These are phyloP conservation scores for Malus asiatica DNA, from an alignment of 306 rosid genomes.

Conservation along the genomic window DNA sequence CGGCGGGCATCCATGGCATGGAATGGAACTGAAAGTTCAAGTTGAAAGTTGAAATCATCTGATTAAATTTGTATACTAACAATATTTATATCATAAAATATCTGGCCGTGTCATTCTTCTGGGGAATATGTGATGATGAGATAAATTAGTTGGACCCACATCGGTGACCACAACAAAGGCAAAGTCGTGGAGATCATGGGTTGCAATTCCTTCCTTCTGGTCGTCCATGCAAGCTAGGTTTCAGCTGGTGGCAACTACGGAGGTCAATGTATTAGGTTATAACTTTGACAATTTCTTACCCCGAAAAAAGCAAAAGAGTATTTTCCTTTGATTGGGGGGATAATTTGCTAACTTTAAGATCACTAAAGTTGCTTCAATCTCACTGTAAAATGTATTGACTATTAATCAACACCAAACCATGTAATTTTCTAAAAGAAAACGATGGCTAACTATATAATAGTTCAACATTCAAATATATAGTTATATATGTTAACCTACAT, in stretches of 20 bases:
- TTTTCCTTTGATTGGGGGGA: not conserved
- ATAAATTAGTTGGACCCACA: not conserved
- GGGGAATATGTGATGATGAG: not conserved
- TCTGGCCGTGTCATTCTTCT: not conserved
- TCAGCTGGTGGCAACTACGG: not conserved
- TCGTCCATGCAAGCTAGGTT: not conserved
- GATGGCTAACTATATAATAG: too few relatives aligned
- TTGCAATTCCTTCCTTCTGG: not conserved
- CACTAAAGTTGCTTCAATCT: not conserved
- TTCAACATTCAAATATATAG: too few relatives aligned
- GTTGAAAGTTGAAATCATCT: not conserved
- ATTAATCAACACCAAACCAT: too few relatives aligned
- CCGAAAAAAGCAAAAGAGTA: not conserved
- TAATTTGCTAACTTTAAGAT: not conserved
- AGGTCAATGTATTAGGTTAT: slow-evolving; percentile 12
- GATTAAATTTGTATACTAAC: not conserved
- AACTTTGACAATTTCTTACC: not conserved
- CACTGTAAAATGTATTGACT: too few relatives aligned
- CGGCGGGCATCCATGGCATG: too few relatives aligned
- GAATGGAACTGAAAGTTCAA: too few relatives aligned
- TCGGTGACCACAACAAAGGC: not conserved
- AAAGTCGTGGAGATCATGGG: not conserved
- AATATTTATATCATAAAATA: not conserved
- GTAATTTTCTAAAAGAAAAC: too few relatives aligned
- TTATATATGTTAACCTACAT: not conserved